Conservation (phyloP, 2,329 filamentous ascomycete genomes). For the Exophiala lecanii-corni region DNA sequence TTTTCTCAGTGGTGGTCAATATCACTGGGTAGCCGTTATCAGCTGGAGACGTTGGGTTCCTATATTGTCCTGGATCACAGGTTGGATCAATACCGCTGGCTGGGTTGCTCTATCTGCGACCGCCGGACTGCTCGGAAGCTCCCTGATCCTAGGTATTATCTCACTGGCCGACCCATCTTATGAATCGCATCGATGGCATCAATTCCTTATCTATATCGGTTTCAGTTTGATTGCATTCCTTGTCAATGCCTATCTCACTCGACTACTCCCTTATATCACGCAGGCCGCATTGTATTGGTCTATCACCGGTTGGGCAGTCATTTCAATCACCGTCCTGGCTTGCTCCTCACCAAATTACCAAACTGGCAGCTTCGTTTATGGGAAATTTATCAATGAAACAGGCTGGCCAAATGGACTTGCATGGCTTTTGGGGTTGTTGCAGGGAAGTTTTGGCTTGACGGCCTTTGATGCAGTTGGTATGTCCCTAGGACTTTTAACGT, state of each 20-base stretch:
- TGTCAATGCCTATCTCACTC: conserved; percentile 62
- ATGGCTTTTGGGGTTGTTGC: conserved; percentile 42
- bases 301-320: conserved; percentile 62
- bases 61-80: conserved; percentile 61
- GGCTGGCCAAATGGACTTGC: conserved; percentile 65
- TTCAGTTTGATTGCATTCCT: conserved; percentile 58
- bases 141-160: conserved; percentile 63
- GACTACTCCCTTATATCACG: conserved; percentile 60
- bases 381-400: conserved; percentile 61
- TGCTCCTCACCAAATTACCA: conserved; percentile 63
- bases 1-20: conserved; percentile 43
- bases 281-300: conserved; percentile 69
- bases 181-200: conserved; percentile 59
- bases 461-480: conserved; percentile 46
- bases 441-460: conserved; percentile 51
- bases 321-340: conserved; percentile 64
- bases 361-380: conserved; percentile 52
- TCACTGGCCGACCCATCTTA: conserved; percentile 57
- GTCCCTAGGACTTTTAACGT: neutral
- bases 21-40: conserved; percentile 66
- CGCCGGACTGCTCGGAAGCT: conserved; percentile 62
- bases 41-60: conserved; percentile 58
- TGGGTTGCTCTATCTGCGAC: conserved; percentile 59
- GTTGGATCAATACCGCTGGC: conserved; percentile 46
- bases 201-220: conserved; percentile 67